Base-by-base conservation (phyloP, 345 rosid species). In the Arabidopsis arenosa region DNA sequence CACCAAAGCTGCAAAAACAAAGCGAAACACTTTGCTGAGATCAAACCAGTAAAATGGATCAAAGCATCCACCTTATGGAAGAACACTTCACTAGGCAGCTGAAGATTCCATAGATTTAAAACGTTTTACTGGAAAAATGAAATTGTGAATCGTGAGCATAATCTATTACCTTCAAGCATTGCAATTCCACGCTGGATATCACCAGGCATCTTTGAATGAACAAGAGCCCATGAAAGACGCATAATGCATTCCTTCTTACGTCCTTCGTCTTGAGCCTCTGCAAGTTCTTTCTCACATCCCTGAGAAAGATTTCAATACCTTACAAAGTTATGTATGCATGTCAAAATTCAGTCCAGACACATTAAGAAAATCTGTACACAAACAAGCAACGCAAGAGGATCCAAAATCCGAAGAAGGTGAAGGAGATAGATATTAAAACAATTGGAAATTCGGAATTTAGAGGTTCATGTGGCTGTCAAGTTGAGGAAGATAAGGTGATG, bases 221-320 rank as follows among this genome's bases (percentile, higher is more conserved):
- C 90, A 67, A 91, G 93, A 80, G 97, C 86, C 97, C 97, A 91
- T 5, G 95, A 91, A 33, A 91, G 75, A 26, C 91, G 83, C 88
- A 88, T 88, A 23, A 89, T 72, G 78, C 89, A 83, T 66, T 88
- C 89, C 44, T 72, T 84, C 75, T 77, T 73, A 62, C 80, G 68
- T 75, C 85, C 88, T 62, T 76, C 88, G 45, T 85, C 81, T 43
- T 79, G 74, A 45, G 89, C 88, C 83, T 89, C 91, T 15, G 84
- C 85, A 55, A 76, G 83, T 78, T 89, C 95, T 75, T 81, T 82
- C 75, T 91, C 93, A n/a, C 91, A 89, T 15, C 93, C 93, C 97
- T 91, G 83, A 55, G 8, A 55, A 75, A 39, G 45, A 9, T 32
- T 64, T 47, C 40, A 11, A 28, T 28, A 3, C 44, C 12, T 48